phyloP scores from a whole-genome alignment of 345 rosid genomes.

The Citrus mangshanensis region DNA sequence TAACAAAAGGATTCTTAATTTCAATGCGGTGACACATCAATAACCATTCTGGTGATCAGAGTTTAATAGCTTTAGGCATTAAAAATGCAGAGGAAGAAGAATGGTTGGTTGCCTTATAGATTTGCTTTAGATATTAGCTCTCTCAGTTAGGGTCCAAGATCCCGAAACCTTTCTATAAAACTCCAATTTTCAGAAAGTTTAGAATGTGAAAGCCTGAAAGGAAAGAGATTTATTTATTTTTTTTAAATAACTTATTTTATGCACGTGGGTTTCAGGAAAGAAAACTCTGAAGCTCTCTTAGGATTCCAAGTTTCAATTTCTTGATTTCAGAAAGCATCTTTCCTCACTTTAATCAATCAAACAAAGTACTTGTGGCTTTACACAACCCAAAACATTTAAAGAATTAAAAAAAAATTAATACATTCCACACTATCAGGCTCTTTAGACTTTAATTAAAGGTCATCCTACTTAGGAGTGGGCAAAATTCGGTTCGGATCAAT shows the following conservation, averaged over 20 bases:
- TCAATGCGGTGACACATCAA: too few relatives aligned
- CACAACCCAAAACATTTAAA: neutral
- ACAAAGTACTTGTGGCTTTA: neutral
- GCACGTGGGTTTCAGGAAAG: too few relatives aligned
- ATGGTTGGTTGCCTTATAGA: neutral
- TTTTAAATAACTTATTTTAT: too few relatives aligned
- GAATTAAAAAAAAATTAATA: neutral
- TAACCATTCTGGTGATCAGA: too few relatives aligned
- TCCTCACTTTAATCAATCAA: neutral
- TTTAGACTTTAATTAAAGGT: too few relatives aligned
- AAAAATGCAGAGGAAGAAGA: neutral
- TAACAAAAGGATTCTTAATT: too few relatives aligned
- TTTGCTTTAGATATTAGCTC: neutral
- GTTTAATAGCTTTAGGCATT: too few relatives aligned
- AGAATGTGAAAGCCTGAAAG: too few relatives aligned
- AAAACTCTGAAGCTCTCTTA: neutral
- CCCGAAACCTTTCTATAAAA: neutral
- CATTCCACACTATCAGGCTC: too few relatives aligned
- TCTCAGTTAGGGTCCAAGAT: neutral
- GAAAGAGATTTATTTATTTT: too few relatives aligned
- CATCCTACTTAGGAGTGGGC: accelerated
- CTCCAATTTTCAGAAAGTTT: neutral
- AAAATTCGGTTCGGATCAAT: accelerated
- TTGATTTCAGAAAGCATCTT: neutral
- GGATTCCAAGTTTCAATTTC: conserved; percentile 16